These are phyloP conservation scores for Xylariaceae sp. DNA, from an alignment of 2,329 filamentous ascomycete species.

Conservation along the genomic window DNA sequence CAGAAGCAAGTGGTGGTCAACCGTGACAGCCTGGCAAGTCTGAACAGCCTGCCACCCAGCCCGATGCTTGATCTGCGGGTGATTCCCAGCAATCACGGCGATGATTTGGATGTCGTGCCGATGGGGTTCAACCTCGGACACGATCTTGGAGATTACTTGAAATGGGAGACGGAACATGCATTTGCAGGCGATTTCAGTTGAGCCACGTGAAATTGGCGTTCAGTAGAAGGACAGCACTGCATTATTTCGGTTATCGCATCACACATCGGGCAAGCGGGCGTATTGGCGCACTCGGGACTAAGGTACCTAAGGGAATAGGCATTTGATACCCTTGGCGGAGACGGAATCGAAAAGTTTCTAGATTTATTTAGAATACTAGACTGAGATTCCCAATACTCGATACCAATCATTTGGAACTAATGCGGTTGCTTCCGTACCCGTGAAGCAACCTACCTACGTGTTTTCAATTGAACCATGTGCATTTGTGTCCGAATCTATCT, in stretches of 20 bases:
- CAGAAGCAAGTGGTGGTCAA: conserved; percentile 24
- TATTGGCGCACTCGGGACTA: neutral
- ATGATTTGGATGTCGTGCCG: conserved; percentile 44
- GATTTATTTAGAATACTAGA: neutral
- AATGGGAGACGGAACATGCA: conserved; percentile 54
- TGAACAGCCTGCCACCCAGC: conserved; percentile 46
- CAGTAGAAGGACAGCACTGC: neutral
- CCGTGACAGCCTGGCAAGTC: conserved; percentile 33
- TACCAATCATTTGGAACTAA: neutral
- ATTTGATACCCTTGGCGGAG: conserved; percentile 15
- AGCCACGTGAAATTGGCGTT: conserved; percentile 2
- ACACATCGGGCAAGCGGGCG: too few relatives aligned
- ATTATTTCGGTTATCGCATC: neutral
- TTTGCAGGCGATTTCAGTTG: conserved; percentile 33
- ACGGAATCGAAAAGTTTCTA: conserved; percentile 3
- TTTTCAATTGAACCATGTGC: too few relatives aligned
- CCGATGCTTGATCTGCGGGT: conserved; percentile 48
- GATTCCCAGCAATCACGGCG: conserved; percentile 37
- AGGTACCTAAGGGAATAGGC: too few relatives aligned
- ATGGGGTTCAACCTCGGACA: conserved; percentile 62
- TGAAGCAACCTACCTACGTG: too few relatives aligned
- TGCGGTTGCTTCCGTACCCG: neutral
- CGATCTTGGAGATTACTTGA: conserved; percentile 57
- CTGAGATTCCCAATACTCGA: neutral
- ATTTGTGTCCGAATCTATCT: too few relatives aligned